Evolutionary conservation across 257 asterid genomes (phyloP), one percentile per base, ranked within the genome.

Genomic region (Nicotiana attenuata): DNA sequence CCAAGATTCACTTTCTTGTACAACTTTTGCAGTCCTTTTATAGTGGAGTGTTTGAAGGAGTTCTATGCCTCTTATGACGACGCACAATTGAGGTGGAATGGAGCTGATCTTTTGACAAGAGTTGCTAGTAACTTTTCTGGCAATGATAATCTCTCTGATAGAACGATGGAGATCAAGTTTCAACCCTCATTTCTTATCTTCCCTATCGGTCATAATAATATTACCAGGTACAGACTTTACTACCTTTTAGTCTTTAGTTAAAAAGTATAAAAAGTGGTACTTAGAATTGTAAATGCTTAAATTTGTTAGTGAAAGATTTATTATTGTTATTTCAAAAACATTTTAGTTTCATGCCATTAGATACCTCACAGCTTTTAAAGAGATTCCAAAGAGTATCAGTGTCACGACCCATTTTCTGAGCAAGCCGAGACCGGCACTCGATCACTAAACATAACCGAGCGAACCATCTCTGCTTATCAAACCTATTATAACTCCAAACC

Each of bases 61-160:
- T 94, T 94, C 83, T 92, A 92, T 83, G 95, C 91, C 78, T 90
- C 97, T 47, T 94, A 96, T 89, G 98, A 96, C 79, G 98, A 96
- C 81, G 64, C 91, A 68, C 87, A 76, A 87, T 82, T 96, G 91
- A 87, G 94, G 81, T 91, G 96, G 96, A 96, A 94, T 85, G 98
- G 98, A 78, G 97, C 93, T 83, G 97, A 91, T 83, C 98, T 94
- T 81, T 82, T 96, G 89, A 90, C 91, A 77, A 89, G 99, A 88
- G 96, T 89, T 59, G 93, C 91, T 71, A 83, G 66, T 81, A 89
- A 82, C 45, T 87, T 90, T 84, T 86, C 88, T 73, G 86, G 87
- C 65, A 83, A 86, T 77, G 83, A 76, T 81, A 87, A 83, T 86
- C 81, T 71, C 79, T 65, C 86, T 2, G 33, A 2, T 29, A 85